A percentile compares a stretch with the other conserved stretches of the same genome.
Evolutionary conservation across 495 filamentous ascomycete genomes (phyloP).

Genomic region (Aspergillus steynii): DNA sequence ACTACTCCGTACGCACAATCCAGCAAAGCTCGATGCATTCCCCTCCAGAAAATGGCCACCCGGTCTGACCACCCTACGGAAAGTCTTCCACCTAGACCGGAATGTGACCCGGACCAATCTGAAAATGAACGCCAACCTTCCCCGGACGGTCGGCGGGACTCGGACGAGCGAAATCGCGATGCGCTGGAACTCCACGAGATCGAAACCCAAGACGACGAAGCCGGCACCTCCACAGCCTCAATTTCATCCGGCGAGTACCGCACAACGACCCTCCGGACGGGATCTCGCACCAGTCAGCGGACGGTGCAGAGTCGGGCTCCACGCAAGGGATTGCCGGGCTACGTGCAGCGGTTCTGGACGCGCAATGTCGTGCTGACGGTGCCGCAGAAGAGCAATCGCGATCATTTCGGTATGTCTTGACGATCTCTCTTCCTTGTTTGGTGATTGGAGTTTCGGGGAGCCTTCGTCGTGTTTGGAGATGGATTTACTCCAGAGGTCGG

Average conservation of each 20-base stretch:
- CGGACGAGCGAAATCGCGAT: conserved; percentile 25
- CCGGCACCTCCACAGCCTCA: conserved; percentile 25
- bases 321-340: conserved; percentile 27
- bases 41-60: neutral
- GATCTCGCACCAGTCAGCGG: conserved; percentile 22
- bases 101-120: neutral
- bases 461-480: too few species aligned
- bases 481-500: too few species aligned
- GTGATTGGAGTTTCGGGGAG: too few species aligned
- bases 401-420: conserved; percentile 41
- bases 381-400: conserved; percentile 45
- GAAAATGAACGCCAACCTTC: conserved; percentile 1
- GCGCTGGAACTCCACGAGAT: conserved; percentile 40
- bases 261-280: conserved; percentile 25
- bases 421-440: neutral
- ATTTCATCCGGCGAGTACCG: conserved; percentile 42
- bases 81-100: neutral
- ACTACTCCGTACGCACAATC: too few species aligned
- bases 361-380: conserved; percentile 43
- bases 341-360: conserved; percentile 38
- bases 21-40: neutral
- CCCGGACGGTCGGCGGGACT: conserved; percentile 10
- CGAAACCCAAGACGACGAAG: conserved; percentile 27
- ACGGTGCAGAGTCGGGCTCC: conserved; percentile 14
- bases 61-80: neutral